These are phyloP conservation scores for Pyrus communis DNA, from an alignment of 306 rosid species.

Conservation along the genomic window DNA sequence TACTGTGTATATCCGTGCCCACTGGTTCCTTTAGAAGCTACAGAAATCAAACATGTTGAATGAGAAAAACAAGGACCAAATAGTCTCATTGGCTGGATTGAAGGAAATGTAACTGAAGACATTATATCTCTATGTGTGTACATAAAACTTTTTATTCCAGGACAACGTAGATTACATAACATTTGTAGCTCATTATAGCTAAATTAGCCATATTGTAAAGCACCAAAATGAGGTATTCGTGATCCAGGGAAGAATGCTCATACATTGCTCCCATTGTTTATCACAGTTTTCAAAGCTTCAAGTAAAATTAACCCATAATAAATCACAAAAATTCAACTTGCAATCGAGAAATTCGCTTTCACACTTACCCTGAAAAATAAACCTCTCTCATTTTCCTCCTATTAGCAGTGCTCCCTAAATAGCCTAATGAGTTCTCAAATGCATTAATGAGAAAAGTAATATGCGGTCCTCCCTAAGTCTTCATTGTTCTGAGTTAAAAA, in stretches of 20 bases:
- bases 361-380: not conserved
- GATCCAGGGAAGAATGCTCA: not conserved
- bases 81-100: not conserved
- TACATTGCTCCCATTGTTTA: not conserved
- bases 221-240: not conserved
- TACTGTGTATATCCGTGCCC: conserved; percentile 26
- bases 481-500: not conserved
- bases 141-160: not conserved
- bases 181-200: not conserved
- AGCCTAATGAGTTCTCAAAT: not conserved
- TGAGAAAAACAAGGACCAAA: conserved; percentile 8
- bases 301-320: not conserved
- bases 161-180: not conserved
- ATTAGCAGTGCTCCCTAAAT: not conserved
- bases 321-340: not conserved
- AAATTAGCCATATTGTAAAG: not conserved
- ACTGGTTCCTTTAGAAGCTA: conserved; percentile 38
- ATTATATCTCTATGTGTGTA: not conserved
- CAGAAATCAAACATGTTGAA: conserved; percentile 22
- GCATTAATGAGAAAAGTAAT: not conserved
- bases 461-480: not conserved
- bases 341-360: not conserved
- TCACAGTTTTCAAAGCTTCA: not conserved
- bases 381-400: not conserved
- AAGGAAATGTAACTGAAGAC: not conserved